phyloP scores from a whole-genome alignment of 2,329 filamentous ascomycete species.

The Verticillium nubilum region DNA sequence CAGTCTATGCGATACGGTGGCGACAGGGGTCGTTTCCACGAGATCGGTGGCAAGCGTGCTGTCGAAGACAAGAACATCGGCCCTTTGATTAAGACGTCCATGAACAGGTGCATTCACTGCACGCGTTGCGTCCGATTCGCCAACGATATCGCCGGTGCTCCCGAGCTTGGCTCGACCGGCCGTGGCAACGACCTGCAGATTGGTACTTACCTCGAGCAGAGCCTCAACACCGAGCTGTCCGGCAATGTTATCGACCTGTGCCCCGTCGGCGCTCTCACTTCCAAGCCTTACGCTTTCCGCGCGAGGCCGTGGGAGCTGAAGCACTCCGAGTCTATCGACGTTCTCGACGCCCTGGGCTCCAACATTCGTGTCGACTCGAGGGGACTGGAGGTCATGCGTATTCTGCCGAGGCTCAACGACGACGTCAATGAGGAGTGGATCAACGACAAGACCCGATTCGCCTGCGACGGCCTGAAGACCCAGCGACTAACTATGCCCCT shows the following conservation, averaged over 20 bases:
- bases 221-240: conserved; percentile 89
- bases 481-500: conserved; percentile 91
- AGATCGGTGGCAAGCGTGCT: conserved; percentile 90
- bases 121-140: conserved; percentile 96
- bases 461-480: conserved; percentile 93
- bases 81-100: conserved; percentile 96
- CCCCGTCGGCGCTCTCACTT: conserved; percentile 92
- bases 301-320: conserved; percentile 96
- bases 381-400: conserved; percentile 92
- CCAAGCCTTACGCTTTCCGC: conserved; percentile 96
- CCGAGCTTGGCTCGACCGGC: conserved; percentile 89
- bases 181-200: conserved; percentile 98
- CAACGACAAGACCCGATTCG: conserved; percentile 96
- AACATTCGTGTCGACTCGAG: conserved; percentile 92
- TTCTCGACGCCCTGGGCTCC: conserved; percentile 86
- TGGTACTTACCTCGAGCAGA: conserved; percentile 93
- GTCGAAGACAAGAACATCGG: conserved; percentile 99
- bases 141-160: conserved; percentile 93
- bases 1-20: conserved; percentile 98
- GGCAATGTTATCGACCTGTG: conserved; percentile 98
- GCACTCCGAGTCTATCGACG: conserved; percentile 92
- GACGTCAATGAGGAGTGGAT: conserved; percentile 99
- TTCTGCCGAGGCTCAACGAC: conserved; percentile 89
- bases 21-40: conserved; percentile 94
- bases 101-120: conserved; percentile 99